A percentile compares a stretch with the other conserved stretches of the same genome.
These are phyloP conservation scores for Ascochyta pisi DNA, from an alignment of 2,329 filamentous ascomycete species.

Conservation along the genomic window DNA sequence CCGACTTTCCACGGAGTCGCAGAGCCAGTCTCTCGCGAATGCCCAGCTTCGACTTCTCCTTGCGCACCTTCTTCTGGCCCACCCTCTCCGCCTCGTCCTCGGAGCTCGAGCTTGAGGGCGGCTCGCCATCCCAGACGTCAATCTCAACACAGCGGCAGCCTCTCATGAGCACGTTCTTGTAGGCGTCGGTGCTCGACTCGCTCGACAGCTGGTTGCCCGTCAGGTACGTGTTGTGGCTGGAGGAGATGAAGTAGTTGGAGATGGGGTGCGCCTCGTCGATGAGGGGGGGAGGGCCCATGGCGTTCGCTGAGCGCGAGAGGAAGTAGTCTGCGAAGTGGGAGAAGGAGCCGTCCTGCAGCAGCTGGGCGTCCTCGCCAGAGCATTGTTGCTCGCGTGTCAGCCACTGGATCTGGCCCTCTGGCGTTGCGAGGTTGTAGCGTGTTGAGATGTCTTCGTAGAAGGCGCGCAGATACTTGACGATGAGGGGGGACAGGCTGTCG, in stretches of 20 bases:
- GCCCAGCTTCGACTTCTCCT: constrained; percentile 36
- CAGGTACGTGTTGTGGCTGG: constrained; percentile 93
- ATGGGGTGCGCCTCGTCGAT: constrained; percentile 71
- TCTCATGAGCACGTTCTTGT: constrained; percentile 75
- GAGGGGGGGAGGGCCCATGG: constrained; percentile 51
- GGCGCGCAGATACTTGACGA: constrained; percentile 39
- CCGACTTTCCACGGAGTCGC: constrained; percentile 40
- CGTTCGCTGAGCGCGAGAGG: constrained; percentile 54
- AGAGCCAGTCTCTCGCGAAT: constrained; percentile 47
- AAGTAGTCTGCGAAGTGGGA: constrained; percentile 53
- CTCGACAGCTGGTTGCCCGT: constrained; percentile 85
- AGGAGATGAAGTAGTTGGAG: constrained; percentile 92
- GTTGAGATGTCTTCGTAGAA: constrained; percentile 40
- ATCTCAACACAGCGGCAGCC: constrained; percentile 93
- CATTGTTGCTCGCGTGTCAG: constrained; percentile 42
- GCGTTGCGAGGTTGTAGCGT: constrained; percentile 39
- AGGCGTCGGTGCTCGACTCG: constrained; percentile 77
- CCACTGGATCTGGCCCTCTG: constrained; percentile 42
- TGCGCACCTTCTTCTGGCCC: constrained; percentile 28
- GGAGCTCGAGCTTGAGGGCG: constrained; percentile 51
- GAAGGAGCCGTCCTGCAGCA: constrained; percentile 42
- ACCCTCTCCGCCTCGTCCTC: constrained; percentile 37
- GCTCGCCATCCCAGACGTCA: constrained; percentile 86
- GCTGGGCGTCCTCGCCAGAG: constrained; percentile 27
- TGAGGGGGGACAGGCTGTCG: constrained; percentile 37